These are phyloP conservation scores for Plicaturopsis crispa DNA, from an alignment of 768 basidiomycete genomes.

Conservation along the genomic window DNA sequence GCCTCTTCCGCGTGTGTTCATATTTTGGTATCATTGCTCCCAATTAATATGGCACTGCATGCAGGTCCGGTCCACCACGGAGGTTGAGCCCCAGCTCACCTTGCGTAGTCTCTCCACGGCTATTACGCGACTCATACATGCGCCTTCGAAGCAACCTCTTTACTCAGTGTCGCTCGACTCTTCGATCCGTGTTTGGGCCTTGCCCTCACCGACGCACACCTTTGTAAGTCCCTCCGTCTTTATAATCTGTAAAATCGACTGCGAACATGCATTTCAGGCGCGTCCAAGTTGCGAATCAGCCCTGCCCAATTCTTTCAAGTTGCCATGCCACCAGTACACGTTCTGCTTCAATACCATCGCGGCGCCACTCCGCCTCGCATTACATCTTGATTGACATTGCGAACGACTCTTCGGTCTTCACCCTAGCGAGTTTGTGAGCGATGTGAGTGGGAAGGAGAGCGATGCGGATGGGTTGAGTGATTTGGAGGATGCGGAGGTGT, in stretches of 20 bases:
- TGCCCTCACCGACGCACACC: constrained; percentile 39
- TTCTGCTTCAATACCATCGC: too few relatives aligned
- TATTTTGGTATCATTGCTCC: constrained; percentile 7
- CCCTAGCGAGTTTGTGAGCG: constrained; percentile 74
- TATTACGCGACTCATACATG: constrained; percentile 79
- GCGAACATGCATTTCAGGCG: too few relatives aligned
- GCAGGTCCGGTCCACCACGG: constrained; percentile 72
- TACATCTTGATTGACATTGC: too few relatives aligned
- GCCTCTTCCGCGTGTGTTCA: constrained; percentile 68
- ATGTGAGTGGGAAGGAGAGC: constrained; percentile 65
- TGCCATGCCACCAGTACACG: too few relatives aligned
- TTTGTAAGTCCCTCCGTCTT: too few relatives aligned
- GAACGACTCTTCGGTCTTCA: too few relatives aligned
- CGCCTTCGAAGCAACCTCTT: constrained; percentile 66
- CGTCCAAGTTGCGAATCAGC: too few relatives aligned
- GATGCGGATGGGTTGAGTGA: constrained; percentile 57
- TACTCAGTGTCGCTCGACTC: constrained; percentile 94
- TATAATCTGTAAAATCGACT: too few relatives aligned
- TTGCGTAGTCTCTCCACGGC: constrained; percentile 89
- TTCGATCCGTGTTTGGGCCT: constrained; percentile 85
- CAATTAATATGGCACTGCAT: constrained; percentile 8
- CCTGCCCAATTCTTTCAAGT: too few relatives aligned
- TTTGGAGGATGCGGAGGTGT: constrained; percentile 55
- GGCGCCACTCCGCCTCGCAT: too few relatives aligned
- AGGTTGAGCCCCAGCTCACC: constrained; percentile 90